These are phyloP conservation scores for Fraxinus latifolia DNA, from an alignment of 305 asterid species.

Conservation along the genomic window DNA sequence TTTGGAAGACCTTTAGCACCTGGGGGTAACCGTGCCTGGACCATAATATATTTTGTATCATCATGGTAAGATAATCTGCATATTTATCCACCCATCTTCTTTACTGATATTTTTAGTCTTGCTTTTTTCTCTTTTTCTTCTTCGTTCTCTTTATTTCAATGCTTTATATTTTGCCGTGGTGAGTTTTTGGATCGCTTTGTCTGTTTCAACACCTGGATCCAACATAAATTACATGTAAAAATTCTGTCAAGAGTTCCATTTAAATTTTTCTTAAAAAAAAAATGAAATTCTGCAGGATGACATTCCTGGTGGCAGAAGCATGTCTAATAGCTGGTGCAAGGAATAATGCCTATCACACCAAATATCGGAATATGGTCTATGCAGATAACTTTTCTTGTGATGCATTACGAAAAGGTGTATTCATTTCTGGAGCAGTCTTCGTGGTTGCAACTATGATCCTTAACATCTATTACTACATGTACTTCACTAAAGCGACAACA, in stretches of 20 bases:
- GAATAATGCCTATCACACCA: conserved; percentile 60
- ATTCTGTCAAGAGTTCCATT: background rate
- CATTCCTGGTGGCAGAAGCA: conserved; percentile 72
- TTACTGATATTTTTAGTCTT: background rate
- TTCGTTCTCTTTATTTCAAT: background rate
- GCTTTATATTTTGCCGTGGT: background rate
- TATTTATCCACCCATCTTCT: background rate
- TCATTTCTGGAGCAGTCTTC: conserved; percentile 88
- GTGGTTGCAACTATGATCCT: conserved; percentile 74
- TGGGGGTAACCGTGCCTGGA: conserved; percentile 89
- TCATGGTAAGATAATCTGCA: conserved; percentile 57
- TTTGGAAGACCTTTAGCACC: conserved; percentile 86
- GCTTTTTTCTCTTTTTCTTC: background rate
- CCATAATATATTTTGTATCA: conserved; percentile 69
- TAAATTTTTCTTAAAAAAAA: background rate
- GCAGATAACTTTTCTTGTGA: conserved; percentile 73
- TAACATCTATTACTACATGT: conserved; percentile 69
- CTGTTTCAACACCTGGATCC: background rate
- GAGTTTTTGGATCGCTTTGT: background rate
- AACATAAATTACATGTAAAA: background rate
- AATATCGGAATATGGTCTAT: conserved; percentile 53
- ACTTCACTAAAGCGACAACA: conserved; percentile 73
- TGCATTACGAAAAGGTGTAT: conserved; percentile 71
- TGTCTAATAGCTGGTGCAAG: conserved; percentile 74
- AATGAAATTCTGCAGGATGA: conserved; percentile 43